These are phyloP conservation scores for Sclerotinia subarctica DNA, from an alignment of 2,329 filamentous ascomycete species.

Conservation along the genomic window DNA sequence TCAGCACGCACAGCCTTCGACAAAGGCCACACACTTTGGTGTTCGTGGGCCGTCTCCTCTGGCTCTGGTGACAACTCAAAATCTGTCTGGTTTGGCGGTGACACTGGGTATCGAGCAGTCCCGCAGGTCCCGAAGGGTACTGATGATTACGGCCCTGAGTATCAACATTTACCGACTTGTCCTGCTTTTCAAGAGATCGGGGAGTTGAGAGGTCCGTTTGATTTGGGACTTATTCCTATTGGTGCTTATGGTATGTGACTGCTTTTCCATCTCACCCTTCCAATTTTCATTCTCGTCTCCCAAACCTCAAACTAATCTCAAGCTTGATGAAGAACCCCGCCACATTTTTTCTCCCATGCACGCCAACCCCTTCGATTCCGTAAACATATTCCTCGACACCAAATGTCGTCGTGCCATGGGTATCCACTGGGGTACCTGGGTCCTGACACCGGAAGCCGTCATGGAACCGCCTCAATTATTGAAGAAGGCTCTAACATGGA, in stretches of 20 bases:
- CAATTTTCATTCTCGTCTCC: not conserved
- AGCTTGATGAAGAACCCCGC: slow-evolving; percentile 49
- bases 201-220: slow-evolving; percentile 75
- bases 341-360: slow-evolving; percentile 76
- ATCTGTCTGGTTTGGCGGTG: slow-evolving; percentile 84
- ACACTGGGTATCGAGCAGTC: slow-evolving; percentile 86
- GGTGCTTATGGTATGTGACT: slow-evolving; percentile 63
- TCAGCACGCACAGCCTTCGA: slow-evolving; percentile 65
- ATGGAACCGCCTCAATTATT: slow-evolving; percentile 75
- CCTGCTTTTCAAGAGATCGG: slow-evolving; percentile 87
- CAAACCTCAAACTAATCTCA: not conserved
- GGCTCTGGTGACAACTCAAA: slow-evolving; percentile 49
- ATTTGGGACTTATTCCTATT: slow-evolving; percentile 89
- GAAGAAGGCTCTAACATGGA: slow-evolving; percentile 65
- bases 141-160: slow-evolving; percentile 71
- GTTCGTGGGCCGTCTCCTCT: slow-evolving; percentile 76
- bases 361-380: slow-evolving; percentile 79
- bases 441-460: slow-evolving; percentile 71
- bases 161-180: slow-evolving; percentile 65
- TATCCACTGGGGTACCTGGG: slow-evolving; percentile 80
- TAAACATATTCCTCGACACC: slow-evolving; percentile 86
- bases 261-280: too few relatives aligned
- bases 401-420: slow-evolving; percentile 73
- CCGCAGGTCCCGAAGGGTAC: slow-evolving; percentile 56
- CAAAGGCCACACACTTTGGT: slow-evolving; percentile 76